These are phyloP conservation scores for Xylaria venustula DNA, from an alignment of 495 filamentous ascomycete species.

Conservation along the genomic window DNA sequence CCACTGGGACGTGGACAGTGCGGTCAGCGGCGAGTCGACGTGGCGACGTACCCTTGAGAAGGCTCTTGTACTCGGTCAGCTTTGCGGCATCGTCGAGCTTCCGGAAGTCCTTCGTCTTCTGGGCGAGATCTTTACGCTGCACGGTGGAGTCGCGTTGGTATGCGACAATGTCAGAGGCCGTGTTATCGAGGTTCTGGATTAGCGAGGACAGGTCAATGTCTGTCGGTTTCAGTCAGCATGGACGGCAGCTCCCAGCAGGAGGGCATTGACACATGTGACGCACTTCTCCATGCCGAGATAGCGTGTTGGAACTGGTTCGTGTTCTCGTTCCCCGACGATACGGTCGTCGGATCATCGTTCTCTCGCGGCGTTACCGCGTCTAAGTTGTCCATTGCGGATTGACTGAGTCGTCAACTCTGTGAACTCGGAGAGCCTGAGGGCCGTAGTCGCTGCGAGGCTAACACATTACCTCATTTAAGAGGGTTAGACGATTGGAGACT, in stretches of 20 bases:
- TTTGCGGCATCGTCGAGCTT: slow-evolving; percentile 93
- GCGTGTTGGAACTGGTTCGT: slow-evolving; percentile 93
- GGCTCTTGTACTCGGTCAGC: slow-evolving; percentile 78
- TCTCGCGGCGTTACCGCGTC: slow-evolving; percentile 19
- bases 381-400: slow-evolving; percentile 17
- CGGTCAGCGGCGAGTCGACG: background rate
- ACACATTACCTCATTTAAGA: slow-evolving; percentile 30
- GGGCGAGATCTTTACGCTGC: slow-evolving; percentile 92
- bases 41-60: slow-evolving; percentile 69
- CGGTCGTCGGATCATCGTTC: slow-evolving; percentile 10
- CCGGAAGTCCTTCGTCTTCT: slow-evolving; percentile 97
- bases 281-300: slow-evolving; percentile 96
- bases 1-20: background rate
- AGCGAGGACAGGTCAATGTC: slow-evolving; percentile 86
- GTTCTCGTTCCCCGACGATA: slow-evolving; percentile 42
- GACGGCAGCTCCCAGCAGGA: background rate
- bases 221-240: slow-evolving; percentile 42
- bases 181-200: slow-evolving; percentile 83
- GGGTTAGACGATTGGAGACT: background rate
- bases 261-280: slow-evolving; percentile 18
- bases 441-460: slow-evolving; percentile 27
- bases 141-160: slow-evolving; percentile 90
- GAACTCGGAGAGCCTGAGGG: slow-evolving; percentile 19
- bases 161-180: slow-evolving; percentile 87
- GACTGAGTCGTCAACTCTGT: slow-evolving; percentile 16